Base-by-base conservation (phyloP, 768 basidiomycete genomes). In the Rhizopogon vulgaris region DNA sequence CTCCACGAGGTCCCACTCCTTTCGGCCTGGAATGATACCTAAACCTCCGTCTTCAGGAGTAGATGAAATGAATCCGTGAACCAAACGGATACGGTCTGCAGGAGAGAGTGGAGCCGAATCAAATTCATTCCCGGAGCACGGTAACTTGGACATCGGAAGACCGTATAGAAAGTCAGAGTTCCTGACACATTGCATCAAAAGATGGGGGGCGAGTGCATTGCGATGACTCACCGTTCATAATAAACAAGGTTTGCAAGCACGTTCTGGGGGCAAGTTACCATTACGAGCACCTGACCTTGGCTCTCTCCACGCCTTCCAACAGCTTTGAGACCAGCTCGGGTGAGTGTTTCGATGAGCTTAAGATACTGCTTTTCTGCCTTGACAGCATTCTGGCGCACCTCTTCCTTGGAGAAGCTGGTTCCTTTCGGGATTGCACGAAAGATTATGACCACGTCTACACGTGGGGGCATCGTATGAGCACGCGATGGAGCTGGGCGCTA, bases 1-100 rank as follows among this genome's bases (percentile, higher is more conserved):
- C 59, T 90, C 84, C 7, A 96, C 78, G 46, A 88, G 80, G 56
- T 84, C 78, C 90, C 91, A 97, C 48, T 83, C 79, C 12, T 77
- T 68, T 22, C 81, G 74, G 12, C 79, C 81, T 1, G 89, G 85
- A 7, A 84, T 80, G 43, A 97, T 82, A 1, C 90, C 92, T 2
- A 95, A 78, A 4, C 93, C 94, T 9, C 90, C 86, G 48, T 94
- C 93, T n/a, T 73, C 62, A 0, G 76, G 72, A 0, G 79, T 80
- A 1, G 86, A 80, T 3, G 90, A 82, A 54, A 94, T 73, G 63
- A 84, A 86, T 6, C 75, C 63, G 60, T 93, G 75, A 0, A 92
- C 77, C 28, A 92, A 78, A n/a, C 91, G 82, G 18, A 94, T 71
- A n/a, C 86, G 80, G 61, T 93, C 87, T 1, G 90, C 83, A 5